Conservation (phyloP, 768 basidiomycete genomes). For the Roridomyces roridus region DNA sequence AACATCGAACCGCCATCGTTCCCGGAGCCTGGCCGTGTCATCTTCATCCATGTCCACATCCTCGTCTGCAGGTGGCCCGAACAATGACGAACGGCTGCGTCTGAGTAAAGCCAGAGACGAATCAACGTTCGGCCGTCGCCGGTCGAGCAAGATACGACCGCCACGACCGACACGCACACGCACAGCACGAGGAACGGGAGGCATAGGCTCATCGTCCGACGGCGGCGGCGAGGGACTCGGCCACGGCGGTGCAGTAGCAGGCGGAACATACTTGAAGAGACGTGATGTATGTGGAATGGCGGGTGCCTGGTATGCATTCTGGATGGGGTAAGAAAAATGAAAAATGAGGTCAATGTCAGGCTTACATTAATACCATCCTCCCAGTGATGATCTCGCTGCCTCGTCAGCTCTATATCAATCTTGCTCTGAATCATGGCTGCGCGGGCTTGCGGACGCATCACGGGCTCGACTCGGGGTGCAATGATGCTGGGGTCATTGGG, state of each 20-base stretch:
- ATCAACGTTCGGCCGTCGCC: constrained; percentile 51
- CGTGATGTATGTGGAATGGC: constrained; percentile 64
- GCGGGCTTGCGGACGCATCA: constrained; percentile 74
- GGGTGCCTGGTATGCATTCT: constrained; percentile 78
- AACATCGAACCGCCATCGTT: constrained; percentile 73
- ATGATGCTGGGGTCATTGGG: constrained; percentile 42
- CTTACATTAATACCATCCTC: constrained; percentile 88
- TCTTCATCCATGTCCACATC: constrained; percentile 40
- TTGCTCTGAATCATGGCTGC: constrained; percentile 62
- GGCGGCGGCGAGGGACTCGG: neutral
- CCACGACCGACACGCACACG: constrained; percentile 85
- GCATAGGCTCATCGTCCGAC: constrained; percentile 32
- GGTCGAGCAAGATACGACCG: constrained; percentile 79
- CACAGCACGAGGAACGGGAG: constrained; percentile 49
- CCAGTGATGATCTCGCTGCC: constrained; percentile 84
- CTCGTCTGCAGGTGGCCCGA: constrained; percentile 18
- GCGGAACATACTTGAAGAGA: constrained; percentile 68
- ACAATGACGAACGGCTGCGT: constrained; percentile 20
- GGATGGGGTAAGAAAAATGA: neutral
- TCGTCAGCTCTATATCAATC: constrained; percentile 66
- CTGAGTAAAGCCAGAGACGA: constrained; percentile 19
- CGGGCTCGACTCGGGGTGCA: constrained; percentile 52
- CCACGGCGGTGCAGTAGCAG: constrained; percentile 37
- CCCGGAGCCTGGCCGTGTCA: constrained; percentile 48
- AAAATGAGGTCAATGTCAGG: neutral